phyloP scores from a whole-genome alignment of 2,329 filamentous ascomycete genomes.

The Myriosclerotinia scirpicola region DNA sequence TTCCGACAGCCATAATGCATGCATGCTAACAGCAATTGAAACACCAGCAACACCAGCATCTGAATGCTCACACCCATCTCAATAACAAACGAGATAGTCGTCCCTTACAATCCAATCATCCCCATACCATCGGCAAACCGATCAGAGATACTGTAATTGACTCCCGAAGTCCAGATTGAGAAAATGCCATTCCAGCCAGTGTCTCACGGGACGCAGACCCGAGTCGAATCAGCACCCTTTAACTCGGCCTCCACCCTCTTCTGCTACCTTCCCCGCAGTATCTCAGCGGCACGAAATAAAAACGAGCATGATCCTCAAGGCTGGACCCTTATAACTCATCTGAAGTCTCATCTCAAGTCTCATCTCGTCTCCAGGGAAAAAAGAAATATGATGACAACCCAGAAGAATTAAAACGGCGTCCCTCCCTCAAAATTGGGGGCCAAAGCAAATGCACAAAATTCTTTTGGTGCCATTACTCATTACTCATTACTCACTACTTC shows the following conservation, averaged over 20 bases:
- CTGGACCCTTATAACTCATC: background rate
- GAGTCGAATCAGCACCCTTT: slow-evolving; percentile 1
- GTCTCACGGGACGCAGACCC: background rate
- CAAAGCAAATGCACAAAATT: background rate
- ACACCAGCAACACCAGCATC: background rate
- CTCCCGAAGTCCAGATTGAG: background rate
- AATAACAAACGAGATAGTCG: background rate
- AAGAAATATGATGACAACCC: background rate
- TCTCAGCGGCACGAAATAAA: background rate
- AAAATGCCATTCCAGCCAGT: background rate
- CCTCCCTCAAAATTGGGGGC: background rate
- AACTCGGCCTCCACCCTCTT: background rate
- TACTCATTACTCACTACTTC: background rate
- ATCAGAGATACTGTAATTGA: background rate
- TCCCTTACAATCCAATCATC: background rate
- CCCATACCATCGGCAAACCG: background rate
- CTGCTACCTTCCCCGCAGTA: background rate
- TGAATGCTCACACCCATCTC: slow-evolving; percentile 1
- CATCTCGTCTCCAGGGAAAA: background rate
- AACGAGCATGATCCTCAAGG: background rate
- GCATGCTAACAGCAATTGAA: slow-evolving; percentile 9
- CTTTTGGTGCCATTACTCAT: background rate
- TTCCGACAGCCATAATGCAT: background rate
- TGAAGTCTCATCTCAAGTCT: background rate
- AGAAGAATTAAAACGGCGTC: background rate